phyloP scores from a whole-genome alignment of 2,329 filamentous ascomycete species.

The Paraphaeosphaeria minitans region DNA sequence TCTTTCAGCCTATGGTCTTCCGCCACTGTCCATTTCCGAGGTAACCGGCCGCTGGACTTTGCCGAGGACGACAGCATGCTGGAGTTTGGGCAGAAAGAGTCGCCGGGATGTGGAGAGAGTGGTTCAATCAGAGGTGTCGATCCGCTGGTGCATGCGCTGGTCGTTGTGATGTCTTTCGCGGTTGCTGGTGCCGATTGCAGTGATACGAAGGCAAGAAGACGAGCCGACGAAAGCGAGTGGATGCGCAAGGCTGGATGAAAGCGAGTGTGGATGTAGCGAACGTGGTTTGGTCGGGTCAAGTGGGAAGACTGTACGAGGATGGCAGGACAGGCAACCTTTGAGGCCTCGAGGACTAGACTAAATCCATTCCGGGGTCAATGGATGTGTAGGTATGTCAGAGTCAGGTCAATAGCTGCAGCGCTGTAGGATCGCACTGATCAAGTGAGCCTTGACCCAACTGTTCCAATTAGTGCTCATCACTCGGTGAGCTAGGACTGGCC shows the following conservation, averaged over 20 bases:
- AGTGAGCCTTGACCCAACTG: slow-evolving; percentile 20
- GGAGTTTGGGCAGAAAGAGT: neutral
- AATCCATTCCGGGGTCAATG: slow-evolving; percentile 13
- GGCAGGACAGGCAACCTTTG: slow-evolving; percentile 7
- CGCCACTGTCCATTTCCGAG: slow-evolving; percentile 33
- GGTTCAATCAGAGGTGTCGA: neutral
- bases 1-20: slow-evolving; percentile 33
- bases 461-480: slow-evolving; percentile 22
- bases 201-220: neutral
- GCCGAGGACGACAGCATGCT: slow-evolving; percentile 13
- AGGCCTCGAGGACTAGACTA: slow-evolving; percentile 22
- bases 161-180: neutral
- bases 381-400: slow-evolving; percentile 3
- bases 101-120: neutral
- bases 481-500: slow-evolving; percentile 18
- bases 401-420: slow-evolving; percentile 4
- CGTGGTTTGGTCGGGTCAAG: slow-evolving; percentile 3
- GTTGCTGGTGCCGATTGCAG: neutral
- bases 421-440: slow-evolving; percentile 14
- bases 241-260: slow-evolving; percentile 6
- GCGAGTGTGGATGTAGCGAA: slow-evolving; percentile 6
- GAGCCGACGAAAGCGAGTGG: slow-evolving; percentile 4
- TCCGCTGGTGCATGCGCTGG: too few species aligned
- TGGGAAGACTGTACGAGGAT: slow-evolving; percentile 12
- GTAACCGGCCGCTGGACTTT: slow-evolving; percentile 27